Percentiles rank a stretch among this genome's conserved stretches.
These are phyloP conservation scores for Rhazya stricta DNA, from an alignment of 257 asterid genomes.

Conservation along the genomic window DNA sequence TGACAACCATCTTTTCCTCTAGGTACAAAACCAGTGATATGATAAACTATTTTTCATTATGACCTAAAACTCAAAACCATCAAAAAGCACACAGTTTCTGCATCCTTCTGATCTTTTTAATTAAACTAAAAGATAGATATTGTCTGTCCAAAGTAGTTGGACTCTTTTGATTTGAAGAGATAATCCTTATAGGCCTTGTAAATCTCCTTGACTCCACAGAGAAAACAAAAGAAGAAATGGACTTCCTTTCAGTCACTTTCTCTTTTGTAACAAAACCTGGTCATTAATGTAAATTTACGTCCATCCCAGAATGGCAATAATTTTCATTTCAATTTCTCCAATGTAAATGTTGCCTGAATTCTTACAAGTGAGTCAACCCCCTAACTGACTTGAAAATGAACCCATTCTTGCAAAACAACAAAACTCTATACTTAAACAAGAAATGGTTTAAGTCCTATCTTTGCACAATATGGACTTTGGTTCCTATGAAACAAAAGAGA, in stretches of 20 bases:
- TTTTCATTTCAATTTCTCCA: neutral
- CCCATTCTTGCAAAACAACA: neutral
- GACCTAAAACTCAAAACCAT: neutral
- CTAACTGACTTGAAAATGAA: neutral
- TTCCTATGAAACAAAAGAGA: neutral
- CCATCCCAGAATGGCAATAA: neutral
- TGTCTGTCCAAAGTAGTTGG: neutral
- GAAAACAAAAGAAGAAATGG: neutral
- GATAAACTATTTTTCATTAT: neutral
- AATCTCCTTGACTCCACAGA: neutral
- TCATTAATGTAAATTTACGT: too few species aligned
- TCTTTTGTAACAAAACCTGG: neutral
- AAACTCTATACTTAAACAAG: neutral
- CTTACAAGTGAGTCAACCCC: neutral
- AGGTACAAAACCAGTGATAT: too few species aligned
- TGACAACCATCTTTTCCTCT: neutral
- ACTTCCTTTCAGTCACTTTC: neutral
- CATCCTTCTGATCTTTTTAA: too few species aligned
- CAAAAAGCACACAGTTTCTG: neutral
- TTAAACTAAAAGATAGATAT: too few species aligned
- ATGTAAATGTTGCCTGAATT: neutral
- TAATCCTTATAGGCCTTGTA: neutral
- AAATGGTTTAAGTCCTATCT: neutral
- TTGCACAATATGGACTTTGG: neutral
- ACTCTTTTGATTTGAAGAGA: neutral